Evolutionary conservation across 495 filamentous ascomycete species (phyloP).

Genomic region (Aspergillus asperescens): DNA sequence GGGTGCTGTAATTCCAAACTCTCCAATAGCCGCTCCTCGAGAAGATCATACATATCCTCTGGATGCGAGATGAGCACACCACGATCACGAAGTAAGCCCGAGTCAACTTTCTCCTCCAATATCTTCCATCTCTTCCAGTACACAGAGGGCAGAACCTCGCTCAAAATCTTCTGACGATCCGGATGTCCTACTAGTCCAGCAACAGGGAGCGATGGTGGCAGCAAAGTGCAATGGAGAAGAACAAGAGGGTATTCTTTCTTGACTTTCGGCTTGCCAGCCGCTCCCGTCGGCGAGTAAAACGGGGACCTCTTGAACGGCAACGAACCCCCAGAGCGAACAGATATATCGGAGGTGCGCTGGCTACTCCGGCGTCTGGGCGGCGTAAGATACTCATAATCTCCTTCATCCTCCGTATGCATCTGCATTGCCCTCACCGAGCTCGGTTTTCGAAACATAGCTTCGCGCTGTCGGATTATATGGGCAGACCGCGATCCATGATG

Average conservation of each 20-base stretch:
- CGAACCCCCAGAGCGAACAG: constrained; percentile 34
- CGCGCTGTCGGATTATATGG: constrained; percentile 32
- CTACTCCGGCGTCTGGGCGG: constrained; percentile 32
- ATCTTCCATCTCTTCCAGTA: constrained; percentile 69
- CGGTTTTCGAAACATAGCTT: constrained; percentile 59
- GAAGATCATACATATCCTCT: constrained; percentile 79
- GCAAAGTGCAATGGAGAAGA: constrained; percentile 78
- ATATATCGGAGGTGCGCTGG: constrained; percentile 23
- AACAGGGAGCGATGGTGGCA: constrained; percentile 67
- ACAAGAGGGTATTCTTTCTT: constrained; percentile 74
- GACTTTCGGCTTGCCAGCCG: constrained; percentile 44
- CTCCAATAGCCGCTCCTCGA: constrained; percentile 90
- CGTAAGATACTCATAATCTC: constrained; percentile 35
- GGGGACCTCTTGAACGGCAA: constrained; percentile 35
- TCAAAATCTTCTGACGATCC: constrained; percentile 44
- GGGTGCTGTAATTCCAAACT: constrained; percentile 72
- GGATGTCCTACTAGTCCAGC: constrained; percentile 42
- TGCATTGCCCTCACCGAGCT: constrained; percentile 75
- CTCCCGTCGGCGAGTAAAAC: constrained; percentile 44
- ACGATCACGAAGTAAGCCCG: constrained; percentile 63
- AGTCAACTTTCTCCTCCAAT: constrained; percentile 71
- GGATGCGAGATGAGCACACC: constrained; percentile 87
- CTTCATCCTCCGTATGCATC: constrained; percentile 55
- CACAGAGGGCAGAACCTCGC: constrained; percentile 50
- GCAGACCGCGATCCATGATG: constrained; percentile 20